Base-by-base conservation (phyloP, 371 early-diverging fungal genomes). In the Mucor saturninus region DNA sequence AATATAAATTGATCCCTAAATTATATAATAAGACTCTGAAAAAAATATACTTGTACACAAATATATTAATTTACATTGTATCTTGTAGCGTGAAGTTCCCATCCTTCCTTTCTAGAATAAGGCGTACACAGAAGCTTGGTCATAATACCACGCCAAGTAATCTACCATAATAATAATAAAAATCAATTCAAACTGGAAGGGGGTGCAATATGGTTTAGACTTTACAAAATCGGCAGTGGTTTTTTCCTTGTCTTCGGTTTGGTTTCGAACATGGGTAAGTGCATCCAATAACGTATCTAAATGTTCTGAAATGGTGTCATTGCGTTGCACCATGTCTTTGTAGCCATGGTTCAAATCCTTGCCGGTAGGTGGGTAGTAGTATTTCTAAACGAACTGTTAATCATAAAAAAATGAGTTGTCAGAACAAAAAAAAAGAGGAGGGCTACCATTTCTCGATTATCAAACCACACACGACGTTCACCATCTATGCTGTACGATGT, bases 121-220 rank as follows among this genome's bases (percentile, higher is more conserved):
- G 95, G 96, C 1, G 93, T 89, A 56, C 84, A 84, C 58, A 94
- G 70, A 7, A 97, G 76, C 63, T 91, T 91, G 38, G 95, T 95
- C 69, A 96, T 84, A 61, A 96, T 91, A 8, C 98, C 98, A 31
- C 98, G 80, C 83, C 80, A 82, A 29, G 83, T 82, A 6, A 81
- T 59, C 81, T 80, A 59, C 38, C 28, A 11, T 11, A 42, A n/a
- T 6, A 45, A 50, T 11, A 40, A 39, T 26, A 21, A 3, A 26
- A 2, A 50, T 35, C 2, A 11, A 26, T 38, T 54, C 1, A 21
- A 21, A 21, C 21, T 21, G 21, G 21, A 21, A 21, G 21, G 3
- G 29, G 10, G 39, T 35, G 14, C 4, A 56, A 10, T 5, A 26
- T 28, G 26, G 5, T 11, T 26, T 21, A 21, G 40, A 61, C 10